Evolutionary conservation across 1,284 basidiomycete species (phyloP).

Genomic region (Trichosporon coremiiforme): DNA sequence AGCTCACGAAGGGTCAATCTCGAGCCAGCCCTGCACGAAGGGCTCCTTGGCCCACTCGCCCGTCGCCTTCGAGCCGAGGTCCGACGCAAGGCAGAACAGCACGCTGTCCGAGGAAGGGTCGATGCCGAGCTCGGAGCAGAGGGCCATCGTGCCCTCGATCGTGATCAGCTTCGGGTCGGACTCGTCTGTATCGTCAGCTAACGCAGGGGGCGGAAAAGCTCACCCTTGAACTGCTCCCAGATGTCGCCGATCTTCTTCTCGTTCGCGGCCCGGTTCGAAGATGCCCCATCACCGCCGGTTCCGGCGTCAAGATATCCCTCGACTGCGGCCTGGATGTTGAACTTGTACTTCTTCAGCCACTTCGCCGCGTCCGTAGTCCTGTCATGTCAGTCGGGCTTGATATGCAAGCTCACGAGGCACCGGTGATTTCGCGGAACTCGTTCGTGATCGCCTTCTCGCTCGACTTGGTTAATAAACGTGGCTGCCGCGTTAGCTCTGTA

Average conservation of each 20-base stretch:
- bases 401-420: constrained; percentile 48
- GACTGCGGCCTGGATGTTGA: constrained; percentile 45
- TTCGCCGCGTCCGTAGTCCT: constrained; percentile 46
- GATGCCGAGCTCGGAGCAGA: constrained; percentile 54
- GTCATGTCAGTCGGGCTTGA: constrained; percentile 9
- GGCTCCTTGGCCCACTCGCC: constrained; percentile 75
- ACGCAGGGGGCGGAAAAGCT: neutral
- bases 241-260: constrained; percentile 55
- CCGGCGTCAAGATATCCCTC: constrained; percentile 51
- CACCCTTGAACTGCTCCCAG: constrained; percentile 56
- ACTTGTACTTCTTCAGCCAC: constrained; percentile 54
- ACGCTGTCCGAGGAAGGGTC: constrained; percentile 54
- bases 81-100: constrained; percentile 56
- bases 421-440: constrained; percentile 50
- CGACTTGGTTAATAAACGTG: constrained; percentile 33
- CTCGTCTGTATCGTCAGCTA: constrained; percentile 37
- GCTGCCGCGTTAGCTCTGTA: constrained; percentile 28
- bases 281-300: constrained; percentile 26
- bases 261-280: constrained; percentile 33
- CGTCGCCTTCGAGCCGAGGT: constrained; percentile 58
- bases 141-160: constrained; percentile 55
- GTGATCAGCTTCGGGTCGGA: constrained; percentile 51
- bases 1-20: constrained; percentile 48
- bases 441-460: constrained; percentile 34
- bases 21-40: constrained; percentile 80